Evolutionary conservation across 2,329 filamentous ascomycete species (phyloP), one percentile per base, ranked within the genome.

Genomic region (Aspergillus sp.): DNA sequence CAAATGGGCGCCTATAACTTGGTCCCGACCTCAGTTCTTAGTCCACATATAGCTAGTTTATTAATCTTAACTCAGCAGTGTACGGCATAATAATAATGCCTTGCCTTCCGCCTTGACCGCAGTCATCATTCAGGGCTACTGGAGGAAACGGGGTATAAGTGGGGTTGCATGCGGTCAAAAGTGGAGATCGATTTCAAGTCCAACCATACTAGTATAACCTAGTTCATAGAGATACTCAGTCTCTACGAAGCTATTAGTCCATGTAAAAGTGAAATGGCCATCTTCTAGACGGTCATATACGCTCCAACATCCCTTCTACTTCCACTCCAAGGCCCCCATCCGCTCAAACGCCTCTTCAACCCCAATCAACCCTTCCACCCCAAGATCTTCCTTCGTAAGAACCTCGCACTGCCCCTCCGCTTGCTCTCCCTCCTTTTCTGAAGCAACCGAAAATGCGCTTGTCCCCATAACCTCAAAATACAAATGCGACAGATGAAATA

Each of bases 401-500:
- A 56, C 45, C 11, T 19, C 19, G 19, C 19, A 19, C 19, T 2
- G 2, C 45, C 7, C 38, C 28, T 1, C 7, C 43, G 7, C 25
- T 19, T 19, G 1, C 19, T 19, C 25, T 4, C 25, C 34, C 13
- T 41, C 34, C 2, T 15, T 4, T 3, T 5, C 11, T 2, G 34
- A 15, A 13, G 19, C 15, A 34, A 17, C 25, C 3, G 45, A 22
- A 56, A 56, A 56, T 3, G 63, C 19, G 25, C 2, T 51, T 7
- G 25, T 53, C n/a, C 34, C 53, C 7, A 25, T 31, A 7, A 51
- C 22, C 46, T 60, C 45, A 3, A 55, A 48, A 46, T 60, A 60
- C 6, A 23, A 22, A 15, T 50, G 13, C 9, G 46, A 46, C 2
- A 60, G 46, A n/a, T 72, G 71, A 66, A 77, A 66, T 50, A 74